These are phyloP conservation scores for Scenedesmus sp. DNA, from an alignment of 163 green algal genomes.

Conservation along the genomic window DNA sequence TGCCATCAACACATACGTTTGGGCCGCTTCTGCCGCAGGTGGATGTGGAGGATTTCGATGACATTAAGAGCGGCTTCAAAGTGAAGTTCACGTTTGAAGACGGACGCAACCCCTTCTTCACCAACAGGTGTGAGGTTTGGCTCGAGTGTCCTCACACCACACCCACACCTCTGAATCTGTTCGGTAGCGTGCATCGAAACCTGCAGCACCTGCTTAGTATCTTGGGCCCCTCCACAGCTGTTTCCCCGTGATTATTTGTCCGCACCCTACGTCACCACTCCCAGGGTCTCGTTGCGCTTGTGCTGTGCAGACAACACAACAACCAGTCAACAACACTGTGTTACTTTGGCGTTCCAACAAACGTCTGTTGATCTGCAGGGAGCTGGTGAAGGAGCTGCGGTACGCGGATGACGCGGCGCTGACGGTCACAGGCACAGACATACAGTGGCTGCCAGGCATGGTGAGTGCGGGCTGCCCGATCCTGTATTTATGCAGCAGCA, in stretches of 20 bases:
- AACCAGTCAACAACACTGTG: too few species aligned
- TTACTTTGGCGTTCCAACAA: too few species aligned
- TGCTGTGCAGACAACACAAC: too few species aligned
- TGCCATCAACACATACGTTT: too few species aligned
- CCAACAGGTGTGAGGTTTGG: constrained; percentile 47
- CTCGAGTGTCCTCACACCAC: background rate
- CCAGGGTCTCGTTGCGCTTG: too few species aligned
- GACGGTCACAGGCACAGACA: constrained; percentile 52
- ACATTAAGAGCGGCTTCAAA: constrained; percentile 80
- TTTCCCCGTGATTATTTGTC: too few species aligned
- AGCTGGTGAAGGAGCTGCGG: constrained; percentile 61
- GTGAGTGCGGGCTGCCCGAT: constrained; percentile 4
- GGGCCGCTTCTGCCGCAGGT: constrained; percentile 48
- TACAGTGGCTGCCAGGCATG: constrained; percentile 61
- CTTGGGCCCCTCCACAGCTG: too few species aligned
- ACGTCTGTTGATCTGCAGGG: constrained; percentile 5
- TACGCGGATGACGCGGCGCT: constrained; percentile 65
- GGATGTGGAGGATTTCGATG: constrained; percentile 74
- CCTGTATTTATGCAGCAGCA: too few species aligned
- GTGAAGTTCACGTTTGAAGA: constrained; percentile 71
- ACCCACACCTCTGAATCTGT: background rate
- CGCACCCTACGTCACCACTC: too few species aligned
- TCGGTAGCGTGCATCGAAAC: too few species aligned
- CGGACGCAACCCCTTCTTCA: constrained; percentile 78
- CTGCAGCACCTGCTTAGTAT: background rate